These are phyloP conservation scores for Talaromyces sp. DNA, from an alignment of 2,329 filamentous ascomycete genomes.

Conservation along the genomic window DNA sequence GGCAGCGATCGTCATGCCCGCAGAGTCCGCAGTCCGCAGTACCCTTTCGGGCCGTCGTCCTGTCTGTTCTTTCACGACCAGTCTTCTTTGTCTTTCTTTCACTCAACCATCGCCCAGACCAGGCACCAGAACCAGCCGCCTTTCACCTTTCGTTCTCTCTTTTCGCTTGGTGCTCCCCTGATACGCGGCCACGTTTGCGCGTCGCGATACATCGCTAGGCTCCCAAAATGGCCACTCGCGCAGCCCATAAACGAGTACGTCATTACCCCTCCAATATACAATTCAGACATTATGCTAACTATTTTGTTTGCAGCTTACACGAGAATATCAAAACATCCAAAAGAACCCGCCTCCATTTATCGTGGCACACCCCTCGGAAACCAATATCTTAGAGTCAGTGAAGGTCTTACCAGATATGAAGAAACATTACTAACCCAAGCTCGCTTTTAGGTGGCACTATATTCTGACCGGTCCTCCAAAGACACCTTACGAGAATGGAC, in stretches of 20 bases:
- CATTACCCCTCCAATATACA: not conserved
- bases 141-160: too few species aligned
- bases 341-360: slow-evolving; percentile 85
- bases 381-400: slow-evolving; percentile 82
- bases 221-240: slow-evolving; percentile 60
- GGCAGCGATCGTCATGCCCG: not conserved
- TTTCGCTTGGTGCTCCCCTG: not conserved
- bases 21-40: not conserved
- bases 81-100: not conserved
- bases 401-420: not conserved
- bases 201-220: not conserved
- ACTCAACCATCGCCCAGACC: not conserved
- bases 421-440: not conserved
- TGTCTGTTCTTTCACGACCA: not conserved
- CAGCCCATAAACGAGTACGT: slow-evolving; percentile 65
- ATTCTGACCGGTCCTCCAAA: slow-evolving; percentile 90
- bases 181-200: not conserved
- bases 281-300: not conserved
- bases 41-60: not conserved
- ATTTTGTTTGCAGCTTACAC: slow-evolving; percentile 43
- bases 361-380: slow-evolving; percentile 78
- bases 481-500: slow-evolving; percentile 88
- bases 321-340: slow-evolving; percentile 60
- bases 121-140: not conserved
- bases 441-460: slow-evolving; percentile 74